phyloP scores from a whole-genome alignment of 176 grass and related monocot genomes.

The Pontederia paniculata region DNA sequence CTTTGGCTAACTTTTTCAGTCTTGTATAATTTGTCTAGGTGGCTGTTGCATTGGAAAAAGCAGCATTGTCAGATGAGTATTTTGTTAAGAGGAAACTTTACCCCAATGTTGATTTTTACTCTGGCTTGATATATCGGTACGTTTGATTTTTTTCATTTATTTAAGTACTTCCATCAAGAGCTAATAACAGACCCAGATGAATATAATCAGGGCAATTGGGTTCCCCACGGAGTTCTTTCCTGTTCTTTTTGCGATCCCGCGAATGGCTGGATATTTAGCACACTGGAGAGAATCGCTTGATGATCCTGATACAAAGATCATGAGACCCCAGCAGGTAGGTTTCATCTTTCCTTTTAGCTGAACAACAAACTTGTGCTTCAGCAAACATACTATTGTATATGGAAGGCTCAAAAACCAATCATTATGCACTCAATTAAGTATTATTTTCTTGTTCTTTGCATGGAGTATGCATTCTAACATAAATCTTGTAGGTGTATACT shows the following conservation, averaged over 20 bases:
- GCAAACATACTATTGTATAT: background rate
- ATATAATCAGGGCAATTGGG: slow-evolving; percentile 70
- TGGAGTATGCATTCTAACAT: too few species aligned
- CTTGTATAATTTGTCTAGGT: slow-evolving; percentile 37
- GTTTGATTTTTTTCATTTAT: background rate
- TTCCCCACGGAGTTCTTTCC: slow-evolving; percentile 95
- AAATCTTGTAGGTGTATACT: slow-evolving; percentile 50
- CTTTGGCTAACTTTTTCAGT: too few species aligned
- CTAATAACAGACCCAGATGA: slow-evolving; percentile 10
- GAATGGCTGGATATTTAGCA: slow-evolving; percentile 92
- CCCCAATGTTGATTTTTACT: slow-evolving; percentile 99
- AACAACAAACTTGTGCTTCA: background rate
- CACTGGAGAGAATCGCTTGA: slow-evolving; percentile 97
- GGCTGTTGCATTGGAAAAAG: slow-evolving; percentile 87
- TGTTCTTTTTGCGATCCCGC: slow-evolving; percentile 82
- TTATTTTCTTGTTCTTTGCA: background rate
- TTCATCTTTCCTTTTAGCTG: too few species aligned
- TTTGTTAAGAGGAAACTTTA: slow-evolving; percentile 96
- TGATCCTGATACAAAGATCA: slow-evolving; percentile 95
- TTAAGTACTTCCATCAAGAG: background rate
- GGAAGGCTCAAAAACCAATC: background rate
- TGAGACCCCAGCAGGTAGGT: slow-evolving; percentile 87
- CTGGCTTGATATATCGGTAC: slow-evolving; percentile 92
- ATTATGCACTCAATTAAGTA: background rate
- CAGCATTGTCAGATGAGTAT: slow-evolving; percentile 86